Evolutionary conservation across 352 stramenopile species (phyloP).

Genomic region (Ophiocytium majus): DNA sequence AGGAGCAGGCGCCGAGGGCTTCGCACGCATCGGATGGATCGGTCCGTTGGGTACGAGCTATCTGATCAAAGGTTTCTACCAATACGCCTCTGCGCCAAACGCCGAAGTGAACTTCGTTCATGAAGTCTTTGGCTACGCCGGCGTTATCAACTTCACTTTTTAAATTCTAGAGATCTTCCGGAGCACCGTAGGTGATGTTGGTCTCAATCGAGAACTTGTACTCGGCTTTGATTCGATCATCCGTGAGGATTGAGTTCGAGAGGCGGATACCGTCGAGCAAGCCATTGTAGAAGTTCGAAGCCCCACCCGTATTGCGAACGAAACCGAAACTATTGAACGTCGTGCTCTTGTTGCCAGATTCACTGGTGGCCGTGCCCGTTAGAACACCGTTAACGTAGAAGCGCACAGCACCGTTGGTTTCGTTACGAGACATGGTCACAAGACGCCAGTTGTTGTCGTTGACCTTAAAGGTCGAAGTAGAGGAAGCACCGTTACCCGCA

Average conservation of each 20-base stretch:
- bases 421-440: background rate
- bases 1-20: background rate
- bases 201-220: constrained; percentile 2
- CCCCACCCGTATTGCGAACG: background rate
- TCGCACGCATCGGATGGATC: background rate
- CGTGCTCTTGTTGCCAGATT: background rate
- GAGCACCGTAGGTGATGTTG: background rate
- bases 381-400: constrained; percentile 10
- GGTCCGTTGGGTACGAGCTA: background rate
- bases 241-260: background rate
- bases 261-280: background rate
- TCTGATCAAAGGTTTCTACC: constrained; percentile 3
- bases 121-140: constrained; percentile 8
- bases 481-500: background rate
- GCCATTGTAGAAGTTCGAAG: background rate
- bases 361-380: background rate
- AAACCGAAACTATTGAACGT: constrained; percentile 4
- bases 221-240: background rate
- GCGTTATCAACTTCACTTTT: background rate
- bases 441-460: constrained; percentile 10
- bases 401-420: background rate
- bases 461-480: constrained; percentile 2
- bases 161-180: constrained; percentile 13
- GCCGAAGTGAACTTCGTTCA: background rate
- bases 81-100: background rate